Evolutionary conservation across 495 filamentous ascomycete species (phyloP).

Genomic region (Penicillium cinerascens): DNA sequence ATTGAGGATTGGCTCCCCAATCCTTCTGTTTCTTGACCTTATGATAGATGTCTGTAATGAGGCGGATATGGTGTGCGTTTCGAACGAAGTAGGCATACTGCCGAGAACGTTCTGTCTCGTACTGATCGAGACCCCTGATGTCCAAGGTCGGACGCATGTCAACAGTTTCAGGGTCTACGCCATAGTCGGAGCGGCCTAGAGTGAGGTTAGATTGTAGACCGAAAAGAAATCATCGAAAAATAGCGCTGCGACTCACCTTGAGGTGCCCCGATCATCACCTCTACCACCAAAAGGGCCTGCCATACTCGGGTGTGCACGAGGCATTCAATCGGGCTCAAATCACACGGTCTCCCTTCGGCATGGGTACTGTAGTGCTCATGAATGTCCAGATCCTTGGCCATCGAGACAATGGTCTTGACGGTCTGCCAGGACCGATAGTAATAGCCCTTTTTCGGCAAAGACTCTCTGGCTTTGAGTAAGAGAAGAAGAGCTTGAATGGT

Average conservation of each 20-base stretch:
- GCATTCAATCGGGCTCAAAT: slow-evolving; percentile 67
- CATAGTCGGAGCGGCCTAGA: slow-evolving; percentile 76
- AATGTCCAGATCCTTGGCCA: slow-evolving; percentile 90
- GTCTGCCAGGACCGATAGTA: slow-evolving; percentile 99
- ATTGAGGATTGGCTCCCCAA: slow-evolving; percentile 84
- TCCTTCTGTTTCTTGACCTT: slow-evolving; percentile 80
- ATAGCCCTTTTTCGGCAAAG: slow-evolving; percentile 88
- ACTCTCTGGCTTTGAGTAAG: slow-evolving; percentile 86
- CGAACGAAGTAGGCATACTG: slow-evolving; percentile 79
- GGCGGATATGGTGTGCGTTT: slow-evolving; percentile 72
- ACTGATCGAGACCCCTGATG: slow-evolving; percentile 64
- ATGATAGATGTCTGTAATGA: slow-evolving; percentile 69
- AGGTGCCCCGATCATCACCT: slow-evolving; percentile 91
- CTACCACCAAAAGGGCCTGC: slow-evolving; percentile 83
- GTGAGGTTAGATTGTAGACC: slow-evolving; percentile 20
- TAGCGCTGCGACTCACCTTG: slow-evolving; percentile 61
- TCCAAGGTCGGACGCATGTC: slow-evolving; percentile 67
- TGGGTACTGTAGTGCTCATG: slow-evolving; percentile 84
- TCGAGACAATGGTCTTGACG: slow-evolving; percentile 83
- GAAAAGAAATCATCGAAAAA: background rate
- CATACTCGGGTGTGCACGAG: slow-evolving; percentile 81
- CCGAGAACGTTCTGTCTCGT: slow-evolving; percentile 72
- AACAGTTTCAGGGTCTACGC: slow-evolving; percentile 70
- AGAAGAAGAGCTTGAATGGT: slow-evolving; percentile 91
- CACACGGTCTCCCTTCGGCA: slow-evolving; percentile 65